Base-by-base conservation (phyloP, 345 rosid species). In the Lagerstroemia speciosa region DNA sequence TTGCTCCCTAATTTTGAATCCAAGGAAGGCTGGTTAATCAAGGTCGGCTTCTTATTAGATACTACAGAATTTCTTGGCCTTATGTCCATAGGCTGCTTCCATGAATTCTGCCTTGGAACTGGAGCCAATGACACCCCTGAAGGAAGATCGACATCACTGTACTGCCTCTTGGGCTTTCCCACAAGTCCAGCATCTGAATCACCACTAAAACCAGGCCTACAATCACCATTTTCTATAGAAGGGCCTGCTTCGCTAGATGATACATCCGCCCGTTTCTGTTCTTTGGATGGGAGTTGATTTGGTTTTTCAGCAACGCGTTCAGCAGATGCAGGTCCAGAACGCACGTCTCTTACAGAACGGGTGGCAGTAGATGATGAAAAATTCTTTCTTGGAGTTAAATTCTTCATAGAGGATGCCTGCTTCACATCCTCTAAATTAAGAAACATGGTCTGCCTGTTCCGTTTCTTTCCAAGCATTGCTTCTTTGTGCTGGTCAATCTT, bases 391-490 rank as follows among this genome's bases (percentile, higher is more conserved):
- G 97, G 97, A 29, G 93, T 91, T 17, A 89, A 80, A 22, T 85
- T 79, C 78, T 90, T 95, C 66, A 83, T 74, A 7, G 90, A 69
- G 33, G 92, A 86, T 68, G 87, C 96, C 85, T 92, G 98, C 83
- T 88, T 95, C 78, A 87, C 97, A 77, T 90, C 99, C 80, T 95
- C 99, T 72, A 90, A 67, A 70, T 90, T 86, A 57, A 95, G 88
- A 80, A 95, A 84, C 90, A 89, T 70, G 41, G 96, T 95, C 86
- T 95, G 96, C 66, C 99, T 80, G 78, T 76, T 85, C 45, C 99
- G 98, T 77, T 86, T 94, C 89, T 94, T 94, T 48, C 99, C 99
- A 69, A 91, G 79, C 99, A 94, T 94, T 62, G 89, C 89, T 81
- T 91, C 99, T 78, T 91, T 94, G 36, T 88, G 99, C 22, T 88